Percentiles rank a stretch among this genome's conserved stretches.
These are phyloP conservation scores for Gynandropsis gynandra DNA, from an alignment of 345 rosid genomes.

Conservation along the genomic window DNA sequence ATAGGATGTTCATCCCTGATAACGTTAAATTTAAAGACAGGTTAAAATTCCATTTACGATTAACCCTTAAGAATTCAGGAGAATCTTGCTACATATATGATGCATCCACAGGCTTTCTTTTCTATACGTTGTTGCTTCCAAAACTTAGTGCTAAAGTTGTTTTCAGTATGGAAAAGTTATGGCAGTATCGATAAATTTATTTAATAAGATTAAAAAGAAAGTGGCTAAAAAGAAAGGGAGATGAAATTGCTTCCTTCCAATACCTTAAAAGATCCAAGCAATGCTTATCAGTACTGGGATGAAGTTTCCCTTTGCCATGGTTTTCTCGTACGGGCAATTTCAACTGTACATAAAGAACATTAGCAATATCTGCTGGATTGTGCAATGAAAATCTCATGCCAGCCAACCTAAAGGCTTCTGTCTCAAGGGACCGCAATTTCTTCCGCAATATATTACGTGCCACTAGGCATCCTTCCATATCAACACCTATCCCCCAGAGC, in stretches of 20 bases:
- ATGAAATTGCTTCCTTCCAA: constrained; percentile 7
- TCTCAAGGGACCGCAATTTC: constrained; percentile 71
- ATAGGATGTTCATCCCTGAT: constrained; percentile 87
- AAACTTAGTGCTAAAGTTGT: neutral
- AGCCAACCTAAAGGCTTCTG: constrained; percentile 73
- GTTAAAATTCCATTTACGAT: constrained; percentile 6
- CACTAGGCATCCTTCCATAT: constrained; percentile 76
- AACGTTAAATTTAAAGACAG: constrained; percentile 14
- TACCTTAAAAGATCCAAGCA: constrained; percentile 84
- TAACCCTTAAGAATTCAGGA: neutral
- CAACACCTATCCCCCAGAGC: constrained; percentile 87
- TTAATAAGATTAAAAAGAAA: neutral
- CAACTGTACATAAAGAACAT: constrained; percentile 71
- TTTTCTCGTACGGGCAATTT: constrained; percentile 70
- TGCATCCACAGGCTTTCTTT: neutral
- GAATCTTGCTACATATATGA: constrained; percentile 11
- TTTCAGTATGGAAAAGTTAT: neutral
- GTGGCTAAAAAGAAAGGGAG: constrained; percentile 12
- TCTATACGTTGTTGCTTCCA: neutral
- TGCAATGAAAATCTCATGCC: constrained; percentile 76
- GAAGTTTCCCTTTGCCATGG: constrained; percentile 61
- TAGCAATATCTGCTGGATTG: constrained; percentile 84
- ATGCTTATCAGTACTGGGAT: constrained; percentile 90
- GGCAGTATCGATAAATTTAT: neutral
- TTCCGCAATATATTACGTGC: constrained; percentile 62